Evolutionary conservation across 257 asterid species (phyloP).

Genomic region (Solanum megistacrolobum): DNA sequence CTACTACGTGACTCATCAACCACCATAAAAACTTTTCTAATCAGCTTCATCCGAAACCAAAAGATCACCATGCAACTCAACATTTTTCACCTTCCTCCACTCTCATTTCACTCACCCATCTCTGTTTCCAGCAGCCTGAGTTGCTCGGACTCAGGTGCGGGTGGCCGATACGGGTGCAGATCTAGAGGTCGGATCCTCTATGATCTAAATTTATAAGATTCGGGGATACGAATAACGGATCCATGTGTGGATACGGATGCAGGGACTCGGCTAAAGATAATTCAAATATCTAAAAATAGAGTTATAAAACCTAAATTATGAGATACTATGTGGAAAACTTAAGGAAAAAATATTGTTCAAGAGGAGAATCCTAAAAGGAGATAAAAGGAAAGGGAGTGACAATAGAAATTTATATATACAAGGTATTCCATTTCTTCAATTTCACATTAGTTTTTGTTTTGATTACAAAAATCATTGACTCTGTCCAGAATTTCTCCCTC

Average conservation of each 20-base stretch:
- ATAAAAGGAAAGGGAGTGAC: not conserved
- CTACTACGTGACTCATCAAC: not conserved
- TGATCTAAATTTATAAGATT: not conserved
- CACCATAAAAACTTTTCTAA: not conserved
- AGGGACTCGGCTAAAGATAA: not conserved
- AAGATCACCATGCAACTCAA: not conserved
- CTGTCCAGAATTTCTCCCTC: not conserved
- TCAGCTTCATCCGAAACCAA: not conserved
- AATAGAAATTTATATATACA: not conserved
- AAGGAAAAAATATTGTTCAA: not conserved
- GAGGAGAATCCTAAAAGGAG: not conserved
- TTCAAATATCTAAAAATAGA: not conserved
- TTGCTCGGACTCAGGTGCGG: not conserved
- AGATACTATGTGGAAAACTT: not conserved
- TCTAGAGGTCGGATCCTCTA: not conserved
- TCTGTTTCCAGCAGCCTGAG: not conserved
- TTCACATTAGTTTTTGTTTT: not conserved
- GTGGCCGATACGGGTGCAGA: not conserved
- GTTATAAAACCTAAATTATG: not conserved
- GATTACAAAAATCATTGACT: not conserved
- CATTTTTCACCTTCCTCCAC: not conserved
- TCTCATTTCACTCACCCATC: not conserved
- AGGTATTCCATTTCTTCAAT: not conserved
- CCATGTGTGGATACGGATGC: not conserved
- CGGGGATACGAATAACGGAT: not conserved